phyloP scores from a whole-genome alignment of 257 asterid species.

The Cinchona pubescens region DNA sequence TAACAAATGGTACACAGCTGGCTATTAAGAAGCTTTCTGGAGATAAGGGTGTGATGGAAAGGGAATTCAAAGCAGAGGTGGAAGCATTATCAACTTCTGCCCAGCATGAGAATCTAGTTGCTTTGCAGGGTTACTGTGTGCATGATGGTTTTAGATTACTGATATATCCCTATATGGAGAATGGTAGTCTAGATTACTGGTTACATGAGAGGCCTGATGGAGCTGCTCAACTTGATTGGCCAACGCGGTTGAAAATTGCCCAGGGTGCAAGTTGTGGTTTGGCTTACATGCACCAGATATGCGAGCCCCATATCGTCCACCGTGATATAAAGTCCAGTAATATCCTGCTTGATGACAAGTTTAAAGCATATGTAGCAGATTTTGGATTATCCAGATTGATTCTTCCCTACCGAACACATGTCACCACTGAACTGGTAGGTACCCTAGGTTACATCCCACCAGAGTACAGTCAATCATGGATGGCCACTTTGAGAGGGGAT shows the following conservation, averaged over 20 bases:
- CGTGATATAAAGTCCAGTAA: constrained; percentile 94
- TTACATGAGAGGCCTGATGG: constrained; percentile 87
- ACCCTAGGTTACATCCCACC: constrained; percentile 97
- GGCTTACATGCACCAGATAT: constrained; percentile 89
- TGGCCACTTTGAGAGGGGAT: constrained; percentile 94
- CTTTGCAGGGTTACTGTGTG: constrained; percentile 85
- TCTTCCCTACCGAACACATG: constrained; percentile 85
- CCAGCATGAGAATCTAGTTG: constrained; percentile 78
- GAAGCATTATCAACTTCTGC: constrained; percentile 95
- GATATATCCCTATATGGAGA: constrained; percentile 88
- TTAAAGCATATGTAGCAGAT: constrained; percentile 91
- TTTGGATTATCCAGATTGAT: constrained; percentile 86
- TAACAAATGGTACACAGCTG: constrained; percentile 61
- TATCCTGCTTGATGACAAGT: constrained; percentile 79
- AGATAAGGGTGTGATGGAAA: constrained; percentile 92
- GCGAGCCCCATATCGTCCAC: constrained; percentile 94
- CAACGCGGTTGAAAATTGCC: constrained; percentile 64
- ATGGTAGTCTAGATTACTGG: constrained; percentile 96
- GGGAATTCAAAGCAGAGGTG: constrained; percentile 95
- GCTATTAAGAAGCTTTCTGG: constrained; percentile 96
- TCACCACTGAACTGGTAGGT: constrained; percentile 92
- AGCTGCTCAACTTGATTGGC: constrained; percentile 78
- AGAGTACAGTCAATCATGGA: constrained; percentile 94
- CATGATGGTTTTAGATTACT: constrained; percentile 80
- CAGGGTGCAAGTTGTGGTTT: constrained; percentile 77